Evolutionary conservation across 495 filamentous ascomycete genomes (phyloP).

Genomic region (Amorphotheca resinae): DNA sequence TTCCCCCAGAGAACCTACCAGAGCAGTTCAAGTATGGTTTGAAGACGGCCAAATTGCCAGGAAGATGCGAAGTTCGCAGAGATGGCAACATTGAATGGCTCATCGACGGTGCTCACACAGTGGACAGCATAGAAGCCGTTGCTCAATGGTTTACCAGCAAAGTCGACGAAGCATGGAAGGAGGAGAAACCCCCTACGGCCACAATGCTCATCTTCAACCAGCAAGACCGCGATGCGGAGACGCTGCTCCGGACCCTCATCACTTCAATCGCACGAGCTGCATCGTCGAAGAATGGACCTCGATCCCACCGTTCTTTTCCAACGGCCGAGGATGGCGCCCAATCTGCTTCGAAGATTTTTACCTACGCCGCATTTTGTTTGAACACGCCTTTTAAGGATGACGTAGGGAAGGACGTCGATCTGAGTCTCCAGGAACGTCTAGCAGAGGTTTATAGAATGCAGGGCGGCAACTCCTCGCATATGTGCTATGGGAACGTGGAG

Average conservation of each 20-base stretch:
- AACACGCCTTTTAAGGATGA: constrained; percentile 47
- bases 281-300: constrained; percentile 8
- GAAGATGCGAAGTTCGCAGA: constrained; percentile 34
- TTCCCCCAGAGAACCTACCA: not conserved
- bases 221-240: constrained; percentile 61
- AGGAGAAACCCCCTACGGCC: constrained; percentile 33
- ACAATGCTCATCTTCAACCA: constrained; percentile 83
- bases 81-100: constrained; percentile 52
- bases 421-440: constrained; percentile 1
- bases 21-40: constrained; percentile 26
- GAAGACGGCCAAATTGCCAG: constrained; percentile 29
- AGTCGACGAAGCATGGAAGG: constrained; percentile 56
- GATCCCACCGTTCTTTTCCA: not conserved
- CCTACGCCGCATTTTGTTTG: constrained; percentile 60
- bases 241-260: constrained; percentile 41
- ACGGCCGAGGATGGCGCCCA: not conserved
- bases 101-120: constrained; percentile 84
- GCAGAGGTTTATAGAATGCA: not conserved
- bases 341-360: constrained; percentile 34
- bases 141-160: constrained; percentile 61
- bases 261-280: constrained; percentile 13
- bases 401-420: not conserved
- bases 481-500: constrained; percentile 49
- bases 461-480: not conserved
- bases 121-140: constrained; percentile 70